These are phyloP conservation scores for Senna tora DNA, from an alignment of 306 rosid species.

Conservation along the genomic window DNA sequence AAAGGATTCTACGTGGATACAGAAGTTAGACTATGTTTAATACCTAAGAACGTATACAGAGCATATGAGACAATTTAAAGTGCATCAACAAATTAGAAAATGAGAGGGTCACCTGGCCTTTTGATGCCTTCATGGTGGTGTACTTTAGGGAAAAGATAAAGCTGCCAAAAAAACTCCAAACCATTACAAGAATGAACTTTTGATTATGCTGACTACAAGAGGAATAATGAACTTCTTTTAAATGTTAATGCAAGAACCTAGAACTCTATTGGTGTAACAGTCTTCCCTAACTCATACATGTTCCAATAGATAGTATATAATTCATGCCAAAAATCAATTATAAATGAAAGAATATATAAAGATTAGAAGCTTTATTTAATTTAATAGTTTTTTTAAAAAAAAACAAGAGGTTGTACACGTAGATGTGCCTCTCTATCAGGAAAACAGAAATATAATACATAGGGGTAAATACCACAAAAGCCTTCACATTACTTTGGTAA, in stretches of 20 bases:
- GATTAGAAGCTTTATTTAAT: too few relatives aligned
- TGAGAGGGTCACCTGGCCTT: slow-evolving; percentile 32
- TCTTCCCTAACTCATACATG: slow-evolving; percentile 48
- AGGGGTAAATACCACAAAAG: too few relatives aligned
- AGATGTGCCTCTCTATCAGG: too few relatives aligned
- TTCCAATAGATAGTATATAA: too few relatives aligned
- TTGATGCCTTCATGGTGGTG: slow-evolving; percentile 18
- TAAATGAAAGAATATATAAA: too few relatives aligned
- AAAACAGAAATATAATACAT: neutral
- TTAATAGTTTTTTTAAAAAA: too few relatives aligned
- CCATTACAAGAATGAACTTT: slow-evolving; percentile 78
- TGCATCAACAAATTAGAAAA: neutral
- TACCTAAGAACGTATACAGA: too few relatives aligned
- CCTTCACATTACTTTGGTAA: neutral
- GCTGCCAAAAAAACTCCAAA: slow-evolving; percentile 60
- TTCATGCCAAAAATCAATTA: too few relatives aligned
- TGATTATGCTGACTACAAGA: neutral
- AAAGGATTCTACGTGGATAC: too few relatives aligned
- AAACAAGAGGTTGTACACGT: neutral
- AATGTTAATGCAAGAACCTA: slow-evolving; percentile 46
- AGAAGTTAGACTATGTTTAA: too few relatives aligned
- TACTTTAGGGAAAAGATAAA: slow-evolving; percentile 42
- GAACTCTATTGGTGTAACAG: slow-evolving; percentile 58
- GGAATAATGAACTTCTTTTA: slow-evolving; percentile 14
- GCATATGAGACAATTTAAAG: too few relatives aligned